Conservation (phyloP, 371 early-diverging fungal species). For the Nosema granulosis region DNA sequence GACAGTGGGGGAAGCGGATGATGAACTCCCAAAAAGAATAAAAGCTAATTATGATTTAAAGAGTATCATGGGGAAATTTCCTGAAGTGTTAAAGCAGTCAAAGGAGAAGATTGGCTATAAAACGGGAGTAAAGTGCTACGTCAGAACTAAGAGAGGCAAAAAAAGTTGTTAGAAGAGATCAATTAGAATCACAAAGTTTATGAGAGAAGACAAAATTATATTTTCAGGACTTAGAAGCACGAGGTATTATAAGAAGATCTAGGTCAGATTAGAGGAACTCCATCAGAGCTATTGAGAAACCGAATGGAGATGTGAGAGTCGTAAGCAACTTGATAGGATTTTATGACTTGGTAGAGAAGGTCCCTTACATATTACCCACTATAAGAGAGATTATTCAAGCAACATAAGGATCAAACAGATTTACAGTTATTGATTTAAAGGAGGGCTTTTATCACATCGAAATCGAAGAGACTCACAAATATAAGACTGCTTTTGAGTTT, state of each 20-base stretch:
- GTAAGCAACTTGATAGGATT: slow-evolving; percentile 25
- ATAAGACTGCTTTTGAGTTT: slow-evolving; percentile 52
- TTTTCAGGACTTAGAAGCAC: slow-evolving; percentile 6
- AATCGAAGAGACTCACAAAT: slow-evolving; percentile 26
- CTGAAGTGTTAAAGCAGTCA: slow-evolving; percentile 1
- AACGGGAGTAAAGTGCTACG: not conserved
- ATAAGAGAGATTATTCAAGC: slow-evolving; percentile 32
- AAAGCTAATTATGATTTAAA: not conserved
- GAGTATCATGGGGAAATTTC: not conserved
- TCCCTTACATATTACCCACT: not conserved
- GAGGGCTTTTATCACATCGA: slow-evolving; percentile 53
- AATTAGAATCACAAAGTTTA: not conserved
- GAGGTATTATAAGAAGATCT: slow-evolving; percentile 19
- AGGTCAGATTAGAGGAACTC: slow-evolving; percentile 25
- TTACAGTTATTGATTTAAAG: slow-evolving; percentile 52
- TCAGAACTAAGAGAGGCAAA: not conserved
- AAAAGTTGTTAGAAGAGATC: slow-evolving; percentile 10
- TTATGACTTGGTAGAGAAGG: slow-evolving; percentile 30
- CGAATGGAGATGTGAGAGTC: slow-evolving; percentile 43
- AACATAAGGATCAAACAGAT: slow-evolving; percentile 18
- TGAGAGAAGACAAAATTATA: not conserved
- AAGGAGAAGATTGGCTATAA: not conserved
- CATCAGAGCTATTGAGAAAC: slow-evolving; percentile 12
- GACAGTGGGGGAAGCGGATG: too few species aligned
- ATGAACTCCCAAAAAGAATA: too few species aligned